phyloP scores from a whole-genome alignment of 768 basidiomycete species.

The Rossbeevera mucosa region DNA sequence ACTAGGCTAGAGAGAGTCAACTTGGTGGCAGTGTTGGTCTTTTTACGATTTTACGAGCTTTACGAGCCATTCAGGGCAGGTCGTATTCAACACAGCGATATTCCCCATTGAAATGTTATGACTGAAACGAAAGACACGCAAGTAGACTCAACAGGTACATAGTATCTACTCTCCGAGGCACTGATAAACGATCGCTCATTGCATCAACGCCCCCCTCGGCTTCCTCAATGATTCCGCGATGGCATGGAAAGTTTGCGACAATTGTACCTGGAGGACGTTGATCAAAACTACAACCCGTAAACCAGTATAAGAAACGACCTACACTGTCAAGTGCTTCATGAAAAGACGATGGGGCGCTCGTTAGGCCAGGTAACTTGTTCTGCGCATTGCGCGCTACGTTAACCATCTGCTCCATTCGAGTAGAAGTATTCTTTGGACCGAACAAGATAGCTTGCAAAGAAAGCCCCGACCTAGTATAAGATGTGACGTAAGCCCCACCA shows the following conservation, averaged over 20 bases:
- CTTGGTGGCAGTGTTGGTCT: background rate
- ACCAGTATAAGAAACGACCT: slow-evolving; percentile 8
- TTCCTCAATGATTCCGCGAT: slow-evolving; percentile 54
- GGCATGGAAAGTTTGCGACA: slow-evolving; percentile 51
- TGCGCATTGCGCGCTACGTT: slow-evolving; percentile 45
- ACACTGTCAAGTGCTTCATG: slow-evolving; percentile 49
- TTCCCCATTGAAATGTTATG: background rate
- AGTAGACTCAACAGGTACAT: background rate
- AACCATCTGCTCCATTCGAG: slow-evolving; percentile 42
- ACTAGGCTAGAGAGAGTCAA: too few relatives aligned
- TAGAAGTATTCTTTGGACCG: slow-evolving; percentile 31
- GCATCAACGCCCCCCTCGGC: slow-evolving; percentile 45
- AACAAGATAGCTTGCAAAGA: slow-evolving; percentile 58
- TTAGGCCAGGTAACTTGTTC: slow-evolving; percentile 25
- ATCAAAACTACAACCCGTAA: background rate
- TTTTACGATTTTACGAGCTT: too few relatives aligned
- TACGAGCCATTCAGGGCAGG: too few relatives aligned
- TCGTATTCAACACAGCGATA: too few relatives aligned
- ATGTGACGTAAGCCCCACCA: background rate
- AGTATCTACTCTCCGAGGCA: background rate
- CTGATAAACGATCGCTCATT: slow-evolving; percentile 8
- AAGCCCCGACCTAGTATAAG: slow-evolving; percentile 44
- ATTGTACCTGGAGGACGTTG: slow-evolving; percentile 36
- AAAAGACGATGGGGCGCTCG: slow-evolving; percentile 40
- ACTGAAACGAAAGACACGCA: background rate